Percentiles rank a stretch among this genome's conserved stretches.
Evolutionary conservation across 768 basidiomycete genomes (phyloP).

Genomic region (Dendrothele bispora): DNA sequence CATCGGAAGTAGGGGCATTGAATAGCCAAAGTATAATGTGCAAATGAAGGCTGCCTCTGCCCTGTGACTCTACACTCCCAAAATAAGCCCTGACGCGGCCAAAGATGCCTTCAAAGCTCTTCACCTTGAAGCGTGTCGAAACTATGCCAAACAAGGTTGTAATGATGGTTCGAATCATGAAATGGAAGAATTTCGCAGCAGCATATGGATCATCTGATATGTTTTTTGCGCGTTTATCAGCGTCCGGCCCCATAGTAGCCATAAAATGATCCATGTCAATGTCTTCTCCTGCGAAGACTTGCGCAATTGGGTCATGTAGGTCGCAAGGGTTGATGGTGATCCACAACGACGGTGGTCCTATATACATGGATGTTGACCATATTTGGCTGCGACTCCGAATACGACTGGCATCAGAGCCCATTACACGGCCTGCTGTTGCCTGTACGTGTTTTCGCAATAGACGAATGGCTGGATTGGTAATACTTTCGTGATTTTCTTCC

Average conservation of each 20-base stretch:
- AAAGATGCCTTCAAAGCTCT: constrained; percentile 28
- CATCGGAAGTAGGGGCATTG: constrained; percentile 21
- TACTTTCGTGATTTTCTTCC: background rate
- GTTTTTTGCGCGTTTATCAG: constrained; percentile 15
- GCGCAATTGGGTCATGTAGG: constrained; percentile 29
- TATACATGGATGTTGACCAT: background rate
- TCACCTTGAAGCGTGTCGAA: constrained; percentile 7
- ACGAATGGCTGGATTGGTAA: background rate
- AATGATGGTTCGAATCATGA: constrained; percentile 29
- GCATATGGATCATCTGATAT: constrained; percentile 41
- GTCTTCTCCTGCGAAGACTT: constrained; percentile 33
- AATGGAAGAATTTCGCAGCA: constrained; percentile 40
- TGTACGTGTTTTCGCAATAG: background rate
- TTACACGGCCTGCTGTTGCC: background rate
- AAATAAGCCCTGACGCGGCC: constrained; percentile 17
- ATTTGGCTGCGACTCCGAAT: background rate
- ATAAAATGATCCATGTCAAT: constrained; percentile 39
- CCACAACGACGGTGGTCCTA: background rate
- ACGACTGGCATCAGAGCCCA: background rate
- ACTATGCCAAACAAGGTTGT: constrained; percentile 31
- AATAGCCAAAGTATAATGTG: constrained; percentile 40
- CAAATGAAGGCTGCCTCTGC: constrained; percentile 38
- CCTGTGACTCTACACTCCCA: constrained; percentile 38
- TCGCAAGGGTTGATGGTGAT: constrained; percentile 10
- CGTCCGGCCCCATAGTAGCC: constrained; percentile 18